Evolutionary conservation across 352 stramenopile species (phyloP).

Genomic region (Pythium plurisporium): DNA sequence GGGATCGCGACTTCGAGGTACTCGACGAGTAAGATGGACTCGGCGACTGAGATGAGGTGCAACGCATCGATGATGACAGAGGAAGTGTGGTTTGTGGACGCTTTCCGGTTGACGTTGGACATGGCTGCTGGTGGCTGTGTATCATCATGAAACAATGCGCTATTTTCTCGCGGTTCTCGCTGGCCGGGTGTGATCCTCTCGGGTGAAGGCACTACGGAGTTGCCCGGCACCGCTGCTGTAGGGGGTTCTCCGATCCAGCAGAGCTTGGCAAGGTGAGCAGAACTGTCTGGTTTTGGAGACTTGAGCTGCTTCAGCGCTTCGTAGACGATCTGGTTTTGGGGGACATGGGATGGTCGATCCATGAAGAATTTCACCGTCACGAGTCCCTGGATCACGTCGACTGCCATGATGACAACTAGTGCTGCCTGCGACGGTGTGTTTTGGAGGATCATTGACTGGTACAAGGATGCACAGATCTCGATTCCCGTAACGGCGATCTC

Average conservation of each 20-base stretch:
- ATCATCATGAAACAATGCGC: no score
- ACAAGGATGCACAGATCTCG: constrained; percentile 23
- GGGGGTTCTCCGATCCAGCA: no score
- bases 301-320: not conserved
- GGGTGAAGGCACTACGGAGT: no score
- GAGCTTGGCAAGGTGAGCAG: no score
- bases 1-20: constrained; percentile 25
- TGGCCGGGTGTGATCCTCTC: no score
- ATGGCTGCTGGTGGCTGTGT: no score
- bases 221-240: no score
- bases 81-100: no score
- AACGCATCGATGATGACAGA: no score
- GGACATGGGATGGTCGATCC: constrained; percentile 8
- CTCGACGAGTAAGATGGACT: constrained; percentile 26
- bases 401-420: constrained; percentile 15
- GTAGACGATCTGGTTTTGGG: not conserved
- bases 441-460: constrained; percentile 27
- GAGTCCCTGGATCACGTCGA: constrained; percentile 17
- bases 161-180: no score
- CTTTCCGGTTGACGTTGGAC: no score
- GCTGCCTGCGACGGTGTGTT: constrained; percentile 10
- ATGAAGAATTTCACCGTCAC: constrained; percentile 22
- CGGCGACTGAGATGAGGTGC: constrained; percentile 11
- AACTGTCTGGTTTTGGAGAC: no score
- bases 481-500: constrained; percentile 17